Evolutionary conservation across 2,329 filamentous ascomycete genomes (phyloP), one percentile per base, ranked within the genome.

Genomic region (Lecanicillium sp.): DNA sequence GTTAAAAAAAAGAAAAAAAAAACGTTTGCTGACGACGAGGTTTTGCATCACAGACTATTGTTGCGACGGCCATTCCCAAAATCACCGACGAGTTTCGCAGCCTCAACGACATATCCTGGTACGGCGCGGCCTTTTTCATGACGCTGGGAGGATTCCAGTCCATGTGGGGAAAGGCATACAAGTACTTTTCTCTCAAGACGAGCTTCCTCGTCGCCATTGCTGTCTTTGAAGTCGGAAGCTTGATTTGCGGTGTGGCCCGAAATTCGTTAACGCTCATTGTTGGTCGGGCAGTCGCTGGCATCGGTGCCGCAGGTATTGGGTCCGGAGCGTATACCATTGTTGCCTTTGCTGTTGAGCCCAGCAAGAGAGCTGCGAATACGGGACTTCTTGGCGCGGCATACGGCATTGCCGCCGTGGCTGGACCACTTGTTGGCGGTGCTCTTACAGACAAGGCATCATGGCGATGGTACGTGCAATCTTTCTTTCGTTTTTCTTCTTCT

Each of bases 71-170:
- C 6, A 68, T 72, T 24, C 69, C 69, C 0, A 64, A 66, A 37
- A 71, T 72, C 48, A 71, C 68, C 1, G 62, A 58, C 47, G 62
- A 63, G n/a, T 64, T 67, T 52, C 58, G 66, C 8, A 58, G 62
- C 15, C 59, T 71, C 1, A 55, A 61, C 10, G 67, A 73, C 43
- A 64, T 74, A 3, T 68, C 67, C 14, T 77, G 73, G 73, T 76
- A 76, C 51, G 71, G 68, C 1, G 64, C 67, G n/a, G 68, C 67
- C 4, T 70, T 63, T 43, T 62, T 67, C 43, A 48, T 67, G 19
- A 65, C 62, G 1, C 44, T 60, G 2, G 63, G 58, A 9, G 51
- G 43, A 4, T 54, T 58, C 21, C 56, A 58, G 32, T 50, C 56
- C 3, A 37, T 51, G 8, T 58, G 53, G 26, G 60, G 61, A 5